Base-by-base conservation (phyloP, 2,329 filamentous ascomycete genomes). In the Neonectria faginata region DNA sequence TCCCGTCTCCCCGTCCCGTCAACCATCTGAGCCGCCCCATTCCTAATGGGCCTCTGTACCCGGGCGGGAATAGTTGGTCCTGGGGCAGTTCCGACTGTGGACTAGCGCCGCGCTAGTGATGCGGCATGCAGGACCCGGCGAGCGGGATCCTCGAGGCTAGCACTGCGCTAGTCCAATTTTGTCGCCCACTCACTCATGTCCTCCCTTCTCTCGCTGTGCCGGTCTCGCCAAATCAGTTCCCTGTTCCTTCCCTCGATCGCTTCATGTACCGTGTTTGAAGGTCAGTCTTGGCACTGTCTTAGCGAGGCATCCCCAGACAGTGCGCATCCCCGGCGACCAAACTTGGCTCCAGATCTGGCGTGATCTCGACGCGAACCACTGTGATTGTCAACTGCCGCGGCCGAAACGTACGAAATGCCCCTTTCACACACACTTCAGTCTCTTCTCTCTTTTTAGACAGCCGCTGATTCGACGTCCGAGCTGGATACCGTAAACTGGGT, bases 61-160 rank as follows among this genome's bases (percentile, higher is more conserved):
- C 18, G 31, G 56, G 39, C 25, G 33, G 61, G 62, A 61, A 57
- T 65, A 52, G 62, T 52, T 61, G 53, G 58, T 33, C 47, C 1
- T 62, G 54, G 59, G 1, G 14, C 58, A 57, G n/a, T 60, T 68
- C 51, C 42, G 20, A 25, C 42, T 9, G 1, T 16, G 31, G 57
- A 16, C 62, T 73, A 72, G 70, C 56, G 51, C 16, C 2, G 9
- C 14, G 2, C 65, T 71, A 71, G 51, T 33, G 31, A 65, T 62
- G 57, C 65, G 70, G 69, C 70, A 70, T 70, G 66, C 67, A 69
- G 64, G 67, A 73, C 70, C 70, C 67, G 67, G 70, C 66, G 58
- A 52, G 60, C 70, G 70, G 70, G 70, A 70, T 65, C 62, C 62
- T 64, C 67, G 58, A 57, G 55, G 48, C 61, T 65, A 51, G 42